These are phyloP conservation scores for Aspergillus hancockii DNA, from an alignment of 495 filamentous ascomycete genomes.

Conservation along the genomic window DNA sequence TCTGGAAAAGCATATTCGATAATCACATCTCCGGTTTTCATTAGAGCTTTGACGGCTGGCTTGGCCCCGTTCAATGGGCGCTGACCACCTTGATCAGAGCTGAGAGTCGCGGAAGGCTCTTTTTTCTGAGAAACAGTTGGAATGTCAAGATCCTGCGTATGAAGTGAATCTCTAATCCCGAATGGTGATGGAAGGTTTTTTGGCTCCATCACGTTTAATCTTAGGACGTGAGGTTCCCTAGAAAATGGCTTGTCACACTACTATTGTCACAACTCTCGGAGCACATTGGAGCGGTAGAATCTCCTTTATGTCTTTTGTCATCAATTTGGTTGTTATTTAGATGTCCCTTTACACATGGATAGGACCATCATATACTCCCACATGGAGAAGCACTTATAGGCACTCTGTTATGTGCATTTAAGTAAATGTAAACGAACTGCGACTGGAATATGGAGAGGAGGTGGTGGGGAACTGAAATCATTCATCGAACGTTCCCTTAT, in stretches of 20 bases:
- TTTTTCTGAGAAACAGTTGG: not conserved
- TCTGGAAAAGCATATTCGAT: conserved; percentile 33
- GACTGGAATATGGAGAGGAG: not conserved
- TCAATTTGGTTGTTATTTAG: not conserved
- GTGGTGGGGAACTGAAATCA: conserved; percentile 4
- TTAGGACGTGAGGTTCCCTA: not conserved
- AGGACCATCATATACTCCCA: not conserved
- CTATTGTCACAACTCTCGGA: not conserved
- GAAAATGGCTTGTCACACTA: not conserved
- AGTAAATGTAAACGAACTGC: not conserved
- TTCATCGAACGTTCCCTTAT: not conserved
- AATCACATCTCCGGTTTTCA: conserved; percentile 36
- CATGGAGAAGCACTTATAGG: not conserved
- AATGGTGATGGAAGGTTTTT: not conserved
- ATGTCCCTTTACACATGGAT: not conserved
- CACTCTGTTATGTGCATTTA: not conserved
- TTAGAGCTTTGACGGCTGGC: conserved; percentile 22
- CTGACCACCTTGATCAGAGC: not conserved
- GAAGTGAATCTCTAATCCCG: not conserved
- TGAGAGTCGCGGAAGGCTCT: not conserved
- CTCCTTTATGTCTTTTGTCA: not conserved
- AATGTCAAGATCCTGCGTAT: not conserved
- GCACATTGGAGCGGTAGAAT: not conserved
- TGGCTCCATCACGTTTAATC: not conserved
- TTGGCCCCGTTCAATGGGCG: not conserved